Evolutionary conservation across 345 rosid species (phyloP).

Genomic region (Eutrema japonicum): DNA sequence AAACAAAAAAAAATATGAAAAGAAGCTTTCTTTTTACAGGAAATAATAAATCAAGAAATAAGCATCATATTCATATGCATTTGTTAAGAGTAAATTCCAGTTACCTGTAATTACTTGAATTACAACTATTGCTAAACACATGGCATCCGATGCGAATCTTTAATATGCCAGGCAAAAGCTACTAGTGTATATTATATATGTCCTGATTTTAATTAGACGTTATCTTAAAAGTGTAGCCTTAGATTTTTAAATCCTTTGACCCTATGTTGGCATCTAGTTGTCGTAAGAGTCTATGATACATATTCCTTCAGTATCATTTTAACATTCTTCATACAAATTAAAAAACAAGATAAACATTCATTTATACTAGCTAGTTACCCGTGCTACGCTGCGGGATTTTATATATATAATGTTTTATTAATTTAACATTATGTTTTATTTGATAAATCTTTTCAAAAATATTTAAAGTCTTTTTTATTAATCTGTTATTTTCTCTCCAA

Average conservation of each 20-base stretch:
- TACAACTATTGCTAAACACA: neutral
- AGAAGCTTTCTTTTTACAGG: neutral
- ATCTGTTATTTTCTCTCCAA: too few relatives aligned
- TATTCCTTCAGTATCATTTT: too few relatives aligned
- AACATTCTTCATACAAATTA: too few relatives aligned
- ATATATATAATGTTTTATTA: too few relatives aligned
- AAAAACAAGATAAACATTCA: too few relatives aligned
- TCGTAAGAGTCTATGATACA: too few relatives aligned
- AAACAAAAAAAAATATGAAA: too few relatives aligned
- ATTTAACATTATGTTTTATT: too few relatives aligned
- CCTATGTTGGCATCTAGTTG: neutral
- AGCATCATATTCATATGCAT: neutral
- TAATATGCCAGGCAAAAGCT: neutral
- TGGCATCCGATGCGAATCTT: slow-evolving; percentile 20
- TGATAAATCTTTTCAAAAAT: too few relatives aligned
- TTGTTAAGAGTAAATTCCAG: neutral
- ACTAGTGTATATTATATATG: neutral
- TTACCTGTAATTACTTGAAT: neutral
- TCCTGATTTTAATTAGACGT: neutral
- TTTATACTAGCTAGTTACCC: too few relatives aligned
- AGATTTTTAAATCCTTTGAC: neutral
- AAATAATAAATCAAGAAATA: neutral
- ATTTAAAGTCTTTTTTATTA: too few relatives aligned
- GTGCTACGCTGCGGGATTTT: too few relatives aligned
- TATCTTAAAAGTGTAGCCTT: neutral